Percentiles rank a stretch among this genome's conserved stretches.
Conservation (phyloP, 192 early-diverging fungal genomes). For the Paraglomus brasilianum region DNA sequence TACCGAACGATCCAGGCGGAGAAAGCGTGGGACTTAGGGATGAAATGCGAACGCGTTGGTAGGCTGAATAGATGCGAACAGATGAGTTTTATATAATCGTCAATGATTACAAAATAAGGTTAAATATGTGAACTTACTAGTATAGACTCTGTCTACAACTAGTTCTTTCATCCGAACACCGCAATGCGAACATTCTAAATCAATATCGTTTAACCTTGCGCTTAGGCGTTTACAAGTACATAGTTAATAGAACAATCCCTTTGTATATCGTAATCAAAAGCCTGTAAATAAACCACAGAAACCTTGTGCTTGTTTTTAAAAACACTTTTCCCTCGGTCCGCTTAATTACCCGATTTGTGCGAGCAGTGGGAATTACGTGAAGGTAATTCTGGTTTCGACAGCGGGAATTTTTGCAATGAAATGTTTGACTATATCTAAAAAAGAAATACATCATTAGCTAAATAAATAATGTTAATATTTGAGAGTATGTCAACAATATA, state of each 20-base stretch:
- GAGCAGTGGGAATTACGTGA: conserved; percentile 29
- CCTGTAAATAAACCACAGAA: not conserved
- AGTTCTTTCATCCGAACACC: conserved; percentile 37
- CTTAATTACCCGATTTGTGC: conserved; percentile 35
- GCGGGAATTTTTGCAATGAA: conserved; percentile 31
- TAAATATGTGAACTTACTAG: conserved; percentile 24
- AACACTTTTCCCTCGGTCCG: conserved; percentile 35
- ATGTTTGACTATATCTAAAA: conserved; percentile 40
- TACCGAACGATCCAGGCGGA: not conserved
- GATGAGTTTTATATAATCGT: too few relatives aligned
- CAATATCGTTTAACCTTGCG: conserved; percentile 32
- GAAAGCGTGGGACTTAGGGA: not conserved
- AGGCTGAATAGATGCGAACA: not conserved
- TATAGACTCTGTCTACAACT: conserved; percentile 36
- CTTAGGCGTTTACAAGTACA: conserved; percentile 11
- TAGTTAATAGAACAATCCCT: not conserved
- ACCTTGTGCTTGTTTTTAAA: conserved; percentile 41
- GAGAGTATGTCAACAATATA: not conserved
- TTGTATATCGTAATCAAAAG: not conserved
- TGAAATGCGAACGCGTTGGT: conserved; percentile 14
- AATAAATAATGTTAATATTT: not conserved
- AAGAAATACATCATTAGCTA: not conserved
- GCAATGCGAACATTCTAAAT: conserved; percentile 37
- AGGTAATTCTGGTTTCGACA: conserved; percentile 41
- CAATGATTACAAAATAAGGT: not conserved